These are phyloP conservation scores for Acacia concinna DNA, from an alignment of 331 rosid genomes.

Conservation along the genomic window DNA sequence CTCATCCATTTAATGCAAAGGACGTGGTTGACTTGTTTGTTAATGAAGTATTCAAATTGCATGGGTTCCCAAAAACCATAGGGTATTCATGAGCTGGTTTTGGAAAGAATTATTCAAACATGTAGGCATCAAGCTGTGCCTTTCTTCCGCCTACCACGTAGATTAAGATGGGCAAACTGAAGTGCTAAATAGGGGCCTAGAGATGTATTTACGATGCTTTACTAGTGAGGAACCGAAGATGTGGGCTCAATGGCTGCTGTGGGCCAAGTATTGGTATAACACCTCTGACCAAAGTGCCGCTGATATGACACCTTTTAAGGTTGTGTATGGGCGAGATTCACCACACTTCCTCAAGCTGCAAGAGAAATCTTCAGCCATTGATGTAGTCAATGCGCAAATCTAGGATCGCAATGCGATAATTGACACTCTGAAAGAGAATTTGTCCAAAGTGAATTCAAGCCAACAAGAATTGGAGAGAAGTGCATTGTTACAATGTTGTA, in stretches of 20 bases:
- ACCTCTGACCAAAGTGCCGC: accelerated
- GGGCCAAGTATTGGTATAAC: background rate
- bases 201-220: background rate
- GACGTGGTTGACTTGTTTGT: accelerated
- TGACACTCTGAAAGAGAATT: background rate
- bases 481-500: too few species aligned
- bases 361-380: background rate
- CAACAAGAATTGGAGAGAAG: too few species aligned
- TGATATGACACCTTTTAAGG: background rate
- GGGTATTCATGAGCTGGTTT: too few species aligned
- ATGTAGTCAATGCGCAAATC: background rate
- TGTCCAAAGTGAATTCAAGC: background rate
- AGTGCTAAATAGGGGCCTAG: background rate
- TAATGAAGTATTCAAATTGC: accelerated
- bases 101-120: too few species aligned
- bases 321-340: background rate
- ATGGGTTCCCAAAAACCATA: background rate
- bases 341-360: background rate
- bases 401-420: background rate
- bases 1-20: too few species aligned
- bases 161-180: background rate
- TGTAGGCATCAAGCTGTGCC: accelerated
- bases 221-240: background rate
- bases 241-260: background rate
- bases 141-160: accelerated